A percentile compares a stretch with the other conserved stretches of the same genome.
Conservation (phyloP, 306 rosid genomes). For the Datisca glomerata region DNA sequence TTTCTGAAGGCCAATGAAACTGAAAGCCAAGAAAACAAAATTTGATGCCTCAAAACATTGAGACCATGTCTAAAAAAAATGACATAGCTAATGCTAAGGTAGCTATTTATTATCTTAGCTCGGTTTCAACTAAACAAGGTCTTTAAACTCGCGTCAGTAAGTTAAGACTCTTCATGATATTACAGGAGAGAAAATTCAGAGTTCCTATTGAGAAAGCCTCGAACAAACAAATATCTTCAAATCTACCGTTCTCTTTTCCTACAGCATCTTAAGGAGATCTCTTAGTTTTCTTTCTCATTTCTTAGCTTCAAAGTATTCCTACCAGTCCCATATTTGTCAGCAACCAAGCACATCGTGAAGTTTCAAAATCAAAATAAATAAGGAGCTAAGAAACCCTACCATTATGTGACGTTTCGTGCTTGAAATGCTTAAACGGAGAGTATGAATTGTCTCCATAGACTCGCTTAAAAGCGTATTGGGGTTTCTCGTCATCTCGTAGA, state of each 20-base stretch:
- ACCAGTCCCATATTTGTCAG: background rate
- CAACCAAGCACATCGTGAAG: conserved; percentile 1
- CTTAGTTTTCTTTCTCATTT: background rate
- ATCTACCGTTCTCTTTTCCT: background rate
- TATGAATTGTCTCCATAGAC: conserved; percentile 69
- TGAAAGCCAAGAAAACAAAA: no score
- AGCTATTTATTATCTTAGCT: no score
- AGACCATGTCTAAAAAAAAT: no score
- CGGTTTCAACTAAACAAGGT: no score
- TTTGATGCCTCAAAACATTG: no score
- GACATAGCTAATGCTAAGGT: no score
- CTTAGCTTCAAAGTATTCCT: background rate
- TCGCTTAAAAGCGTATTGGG: conserved; percentile 59
- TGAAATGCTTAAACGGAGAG: conserved; percentile 56
- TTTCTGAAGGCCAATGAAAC: no score
- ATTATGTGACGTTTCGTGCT: conserved; percentile 10
- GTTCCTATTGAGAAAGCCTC: background rate
- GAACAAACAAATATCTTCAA: background rate
- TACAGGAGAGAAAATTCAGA: background rate
- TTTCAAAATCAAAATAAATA: conserved; percentile 1
- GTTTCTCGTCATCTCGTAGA: conserved; percentile 50
- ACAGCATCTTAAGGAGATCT: background rate
- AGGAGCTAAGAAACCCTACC: conserved; percentile 18
- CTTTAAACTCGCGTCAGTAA: no score
- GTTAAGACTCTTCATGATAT: no score